Base-by-base conservation (phyloP, 2,329 filamentous ascomycete genomes). In the Xylariomycetidae sp. region DNA sequence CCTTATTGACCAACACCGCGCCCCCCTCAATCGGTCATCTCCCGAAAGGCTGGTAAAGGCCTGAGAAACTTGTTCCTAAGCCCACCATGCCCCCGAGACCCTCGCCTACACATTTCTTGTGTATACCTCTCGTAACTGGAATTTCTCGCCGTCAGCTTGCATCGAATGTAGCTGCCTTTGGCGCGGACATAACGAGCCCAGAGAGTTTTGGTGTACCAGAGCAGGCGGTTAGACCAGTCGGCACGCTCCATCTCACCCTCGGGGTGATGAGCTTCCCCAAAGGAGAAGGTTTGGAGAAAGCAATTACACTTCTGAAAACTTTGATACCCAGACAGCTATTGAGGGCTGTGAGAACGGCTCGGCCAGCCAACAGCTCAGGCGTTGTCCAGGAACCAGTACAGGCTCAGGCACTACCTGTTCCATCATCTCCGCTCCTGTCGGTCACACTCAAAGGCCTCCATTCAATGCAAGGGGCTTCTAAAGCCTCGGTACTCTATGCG, bases 161-260 rank as follows among this genome's bases (percentile, higher is more conserved):
- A n/a, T 57, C 61, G 3, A 79, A 73, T 14, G 58, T 94, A 4
- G 61, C 69, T 5, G 52, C 66, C 6, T 89, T 94, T 54, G 69
- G 65, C 37, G 61, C 72, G 17, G 74, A 82, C 41, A 70, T 82
- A 20, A 67, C 66, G 2, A 60, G 56, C 36, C 47, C 61, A 32
- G 50, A 61, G 37, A 58, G 63, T 43, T 59, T 64, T 39, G 65
- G 66, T 5, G 62, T 90, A 8, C 83, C 85, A 0, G 56, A 66
- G 19, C 72, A 72, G 34, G 87, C 88, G 2, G 64, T 95, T 31
- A 70, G 88, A 17, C 88, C 88, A 0, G 61, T 86, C 1, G 85
- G 86, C 1, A 88, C 88, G 1, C 61, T 96, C 30, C 90, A 97
- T 59, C 66, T 94, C 3, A 96, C 89, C 0, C 69, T 96, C 0